Conservation (phyloP, 805 yeast genomes). For the Ogataea sp. region DNA sequence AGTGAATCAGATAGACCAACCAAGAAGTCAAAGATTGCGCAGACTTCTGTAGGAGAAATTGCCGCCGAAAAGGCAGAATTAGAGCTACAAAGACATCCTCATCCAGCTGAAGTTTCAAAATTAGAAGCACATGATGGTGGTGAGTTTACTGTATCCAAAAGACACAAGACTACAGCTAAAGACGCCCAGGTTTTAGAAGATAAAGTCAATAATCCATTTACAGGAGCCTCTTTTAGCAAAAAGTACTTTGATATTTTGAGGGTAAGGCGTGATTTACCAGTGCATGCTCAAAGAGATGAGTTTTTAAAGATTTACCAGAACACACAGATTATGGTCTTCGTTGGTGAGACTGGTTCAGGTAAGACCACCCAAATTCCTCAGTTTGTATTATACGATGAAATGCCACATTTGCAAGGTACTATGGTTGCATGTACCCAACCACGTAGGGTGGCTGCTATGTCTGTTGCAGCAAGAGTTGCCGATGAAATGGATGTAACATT, state of each 20-base stretch:
- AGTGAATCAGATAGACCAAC: constrained; percentile 30
- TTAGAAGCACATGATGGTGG: constrained; percentile 57
- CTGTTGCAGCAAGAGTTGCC: constrained; percentile 95
- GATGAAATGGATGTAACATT: constrained; percentile 92
- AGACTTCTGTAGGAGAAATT: constrained; percentile 49
- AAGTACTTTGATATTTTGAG: constrained; percentile 73
- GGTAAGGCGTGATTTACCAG: constrained; percentile 82
- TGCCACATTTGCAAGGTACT: constrained; percentile 77
- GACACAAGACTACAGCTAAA: constrained; percentile 60
- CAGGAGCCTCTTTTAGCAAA: constrained; percentile 52
- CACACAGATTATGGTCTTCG: constrained; percentile 94
- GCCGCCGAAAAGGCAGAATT: constrained; percentile 65
- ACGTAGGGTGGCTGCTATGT: constrained; percentile 98
- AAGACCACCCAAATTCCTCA: constrained; percentile 98
- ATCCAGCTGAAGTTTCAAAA: constrained; percentile 24
- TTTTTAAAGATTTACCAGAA: constrained; percentile 76
- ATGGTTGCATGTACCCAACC: constrained; percentile 97
- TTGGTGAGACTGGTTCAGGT: constrained; percentile 99
- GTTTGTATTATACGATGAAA: constrained; percentile 84
- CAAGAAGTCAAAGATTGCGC: constrained; percentile 41
- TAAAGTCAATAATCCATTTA: constrained; percentile 68
- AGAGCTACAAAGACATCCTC: constrained; percentile 41
- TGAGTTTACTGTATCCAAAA: constrained; percentile 44
- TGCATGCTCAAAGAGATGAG: constrained; percentile 87
- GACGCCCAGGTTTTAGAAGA: constrained; percentile 54